Evolutionary conservation across 306 rosid genomes (phyloP).

Genomic region (Urtica urens): DNA sequence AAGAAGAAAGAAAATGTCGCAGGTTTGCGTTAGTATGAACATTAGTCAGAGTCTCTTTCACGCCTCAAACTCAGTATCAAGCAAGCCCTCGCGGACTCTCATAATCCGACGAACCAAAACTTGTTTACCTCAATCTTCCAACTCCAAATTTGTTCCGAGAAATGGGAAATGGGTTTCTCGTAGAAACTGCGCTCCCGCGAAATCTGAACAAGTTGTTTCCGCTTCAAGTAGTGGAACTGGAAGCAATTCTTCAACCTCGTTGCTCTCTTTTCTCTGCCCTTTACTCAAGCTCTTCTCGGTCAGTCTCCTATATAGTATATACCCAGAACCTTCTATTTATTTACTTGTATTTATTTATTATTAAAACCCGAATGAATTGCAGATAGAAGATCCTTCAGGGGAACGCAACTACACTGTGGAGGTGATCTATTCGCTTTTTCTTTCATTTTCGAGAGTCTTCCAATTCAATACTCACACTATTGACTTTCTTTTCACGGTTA

Average conservation of each 20-base stretch:
- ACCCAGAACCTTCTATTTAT: neutral
- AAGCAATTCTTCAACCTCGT: constrained; percentile 26
- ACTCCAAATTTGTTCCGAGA: neutral
- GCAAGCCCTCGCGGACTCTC: too few species aligned
- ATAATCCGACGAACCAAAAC: neutral
- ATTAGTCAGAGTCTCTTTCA: neutral
- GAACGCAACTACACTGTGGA: constrained; percentile 62
- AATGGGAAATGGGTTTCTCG: constrained; percentile 21
- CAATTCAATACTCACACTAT: neutral
- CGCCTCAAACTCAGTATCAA: too few species aligned
- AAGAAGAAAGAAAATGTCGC: constrained; percentile 9
- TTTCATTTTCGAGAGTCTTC: neutral
- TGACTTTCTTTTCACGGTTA: constrained; percentile 9
- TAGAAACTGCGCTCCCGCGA: constrained; percentile 24
- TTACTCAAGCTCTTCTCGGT: constrained; percentile 71
- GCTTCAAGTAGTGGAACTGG: constrained; percentile 7
- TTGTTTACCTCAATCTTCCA: neutral
- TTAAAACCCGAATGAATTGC: constrained; percentile 6
- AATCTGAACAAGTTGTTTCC: constrained; percentile 17
- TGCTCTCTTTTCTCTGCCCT: constrained; percentile 65
- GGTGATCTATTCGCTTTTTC: too few species aligned
- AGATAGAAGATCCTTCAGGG: constrained; percentile 80
- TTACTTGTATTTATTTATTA: neutral
- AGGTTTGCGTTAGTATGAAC: neutral
- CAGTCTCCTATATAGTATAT: too few species aligned